phyloP scores from a whole-genome alignment of 2,329 filamentous ascomycete species.

The Aspergillus sp. region DNA sequence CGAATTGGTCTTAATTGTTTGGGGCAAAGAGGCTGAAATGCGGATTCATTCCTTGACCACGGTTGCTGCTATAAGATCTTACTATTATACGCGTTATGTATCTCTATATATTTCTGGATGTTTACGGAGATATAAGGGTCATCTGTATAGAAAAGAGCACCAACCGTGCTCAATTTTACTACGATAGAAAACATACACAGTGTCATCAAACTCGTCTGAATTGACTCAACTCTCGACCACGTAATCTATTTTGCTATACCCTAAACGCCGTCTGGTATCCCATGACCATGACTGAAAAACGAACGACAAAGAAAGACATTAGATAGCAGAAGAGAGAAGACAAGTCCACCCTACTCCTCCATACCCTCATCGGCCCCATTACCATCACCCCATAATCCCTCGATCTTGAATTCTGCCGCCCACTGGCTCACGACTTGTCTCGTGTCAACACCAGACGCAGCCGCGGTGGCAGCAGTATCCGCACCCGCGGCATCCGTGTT shows the following conservation, averaged over 20 bases:
- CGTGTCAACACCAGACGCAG: constrained; percentile 57
- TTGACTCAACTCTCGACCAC: neutral
- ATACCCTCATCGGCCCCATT: constrained; percentile 53
- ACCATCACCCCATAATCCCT: constrained; percentile 82
- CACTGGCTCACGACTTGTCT: constrained; percentile 89
- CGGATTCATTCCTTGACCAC: too few species aligned
- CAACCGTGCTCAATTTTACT: neutral
- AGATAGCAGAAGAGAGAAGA: constrained; percentile 3
- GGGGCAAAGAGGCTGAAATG: too few species aligned
- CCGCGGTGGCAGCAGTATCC: constrained; percentile 22
- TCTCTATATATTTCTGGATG: too few species aligned
- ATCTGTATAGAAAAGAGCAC: neutral
- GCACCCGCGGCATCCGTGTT: constrained; percentile 32
- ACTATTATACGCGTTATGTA: too few species aligned
- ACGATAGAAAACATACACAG: neutral
- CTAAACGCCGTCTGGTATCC: constrained; percentile 17
- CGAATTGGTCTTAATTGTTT: too few species aligned
- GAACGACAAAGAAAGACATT: constrained; percentile 13
- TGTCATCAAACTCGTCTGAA: constrained; percentile 1
- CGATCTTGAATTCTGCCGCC: constrained; percentile 93
- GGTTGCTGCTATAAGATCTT: too few species aligned
- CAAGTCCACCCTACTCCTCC: constrained; percentile 34
- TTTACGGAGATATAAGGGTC: too few species aligned
- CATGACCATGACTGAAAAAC: constrained; percentile 10
- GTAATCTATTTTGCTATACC: constrained; percentile 8